phyloP scores from a whole-genome alignment of 257 asterid genomes.

The Solanum virginianum region DNA sequence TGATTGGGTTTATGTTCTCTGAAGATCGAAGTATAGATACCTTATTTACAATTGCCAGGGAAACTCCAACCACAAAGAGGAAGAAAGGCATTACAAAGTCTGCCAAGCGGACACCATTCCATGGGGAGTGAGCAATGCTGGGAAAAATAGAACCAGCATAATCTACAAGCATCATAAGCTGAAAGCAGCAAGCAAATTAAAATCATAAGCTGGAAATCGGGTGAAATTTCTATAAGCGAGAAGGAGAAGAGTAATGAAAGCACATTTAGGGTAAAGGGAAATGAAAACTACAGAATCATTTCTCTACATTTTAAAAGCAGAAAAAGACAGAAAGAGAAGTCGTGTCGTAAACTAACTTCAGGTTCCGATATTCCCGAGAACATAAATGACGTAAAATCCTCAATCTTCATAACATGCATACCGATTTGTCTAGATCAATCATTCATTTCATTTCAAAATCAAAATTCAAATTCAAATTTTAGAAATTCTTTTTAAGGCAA shows the following conservation, averaged over 20 bases:
- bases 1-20: not conserved
- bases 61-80: constrained; percentile 69
- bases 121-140: constrained; percentile 56
- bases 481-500: not conserved
- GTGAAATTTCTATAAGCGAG: not conserved
- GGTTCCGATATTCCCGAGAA: not conserved
- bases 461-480: not conserved
- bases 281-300: not conserved
- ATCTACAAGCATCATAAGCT: constrained; percentile 87
- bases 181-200: constrained; percentile 13
- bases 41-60: constrained; percentile 55
- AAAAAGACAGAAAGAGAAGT: not conserved
- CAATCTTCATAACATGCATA: not conserved
- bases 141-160: constrained; percentile 71
- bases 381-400: not conserved
- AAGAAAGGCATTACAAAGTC: constrained; percentile 89
- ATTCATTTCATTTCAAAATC: not conserved
- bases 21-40: constrained; percentile 12
- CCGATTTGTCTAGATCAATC: not conserved
- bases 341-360: not conserved
- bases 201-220: not conserved
- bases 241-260: not conserved
- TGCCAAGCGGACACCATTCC: constrained; percentile 83
- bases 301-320: not conserved
- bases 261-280: not conserved